Conservation (phyloP, 2,329 filamentous ascomycete genomes). For the Trichoderma sp. region DNA sequence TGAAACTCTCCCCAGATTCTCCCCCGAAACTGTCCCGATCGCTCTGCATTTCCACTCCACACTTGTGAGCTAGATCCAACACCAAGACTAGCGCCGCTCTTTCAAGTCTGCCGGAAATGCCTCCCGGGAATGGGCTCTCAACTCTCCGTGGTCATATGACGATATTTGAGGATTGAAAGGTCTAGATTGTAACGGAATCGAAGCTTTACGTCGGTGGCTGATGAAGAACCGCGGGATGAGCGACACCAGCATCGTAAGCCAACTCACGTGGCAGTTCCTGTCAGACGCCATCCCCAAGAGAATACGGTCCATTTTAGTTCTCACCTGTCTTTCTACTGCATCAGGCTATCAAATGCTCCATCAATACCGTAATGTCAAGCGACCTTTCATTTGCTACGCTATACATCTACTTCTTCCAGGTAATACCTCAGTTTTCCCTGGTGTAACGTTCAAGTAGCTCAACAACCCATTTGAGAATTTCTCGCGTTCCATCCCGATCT, state of each 20-base stretch:
- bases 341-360: too few relatives aligned
- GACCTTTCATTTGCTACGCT: neutral
- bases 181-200: neutral
- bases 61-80: neutral
- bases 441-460: neutral
- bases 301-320: neutral
- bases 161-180: neutral
- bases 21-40: neutral
- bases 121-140: neutral
- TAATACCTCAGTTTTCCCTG: neutral
- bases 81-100: neutral
- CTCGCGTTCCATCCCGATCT: neutral
- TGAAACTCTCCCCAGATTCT: slow-evolving; percentile 2
- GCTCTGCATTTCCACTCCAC: neutral
- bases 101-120: neutral
- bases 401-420: neutral
- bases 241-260: neutral
- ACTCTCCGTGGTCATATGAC: neutral
- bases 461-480: neutral
- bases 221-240: neutral
- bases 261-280: neutral
- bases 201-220: neutral
- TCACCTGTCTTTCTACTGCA: neutral
- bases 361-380: neutral
- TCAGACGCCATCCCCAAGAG: neutral